phyloP scores from a whole-genome alignment of 129 eudicot species.

The Scalesia atractyloides region DNA sequence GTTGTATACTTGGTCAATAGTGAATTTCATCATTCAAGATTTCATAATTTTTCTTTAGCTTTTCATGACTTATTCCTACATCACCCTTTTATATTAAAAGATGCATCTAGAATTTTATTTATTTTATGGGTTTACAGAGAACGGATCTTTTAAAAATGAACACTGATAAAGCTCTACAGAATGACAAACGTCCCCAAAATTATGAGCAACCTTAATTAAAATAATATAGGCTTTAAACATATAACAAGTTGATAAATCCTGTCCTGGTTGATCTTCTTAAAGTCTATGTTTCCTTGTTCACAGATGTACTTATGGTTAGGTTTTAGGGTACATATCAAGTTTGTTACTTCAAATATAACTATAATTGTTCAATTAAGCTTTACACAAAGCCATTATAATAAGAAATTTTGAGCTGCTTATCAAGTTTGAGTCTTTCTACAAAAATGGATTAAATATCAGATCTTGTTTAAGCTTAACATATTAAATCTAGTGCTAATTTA shows the following conservation, averaged over 20 bases:
- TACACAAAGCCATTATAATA: neutral
- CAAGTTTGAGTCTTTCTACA: neutral
- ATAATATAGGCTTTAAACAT: neutral
- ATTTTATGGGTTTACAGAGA: neutral
- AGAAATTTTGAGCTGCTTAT: neutral
- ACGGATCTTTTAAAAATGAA: neutral
- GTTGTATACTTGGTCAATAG: neutral
- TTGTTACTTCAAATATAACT: no score
- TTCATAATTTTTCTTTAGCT: neutral
- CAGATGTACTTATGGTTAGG: no score
- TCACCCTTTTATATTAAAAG: neutral
- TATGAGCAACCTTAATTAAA: neutral
- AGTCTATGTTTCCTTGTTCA: no score
- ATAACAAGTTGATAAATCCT: no score
- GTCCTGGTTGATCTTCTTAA: no score
- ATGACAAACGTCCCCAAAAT: constrained; percentile 5
- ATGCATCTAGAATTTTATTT: neutral
- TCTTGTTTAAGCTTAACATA: neutral
- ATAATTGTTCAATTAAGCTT: no score
- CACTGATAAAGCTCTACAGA: neutral
- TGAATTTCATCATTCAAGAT: neutral
- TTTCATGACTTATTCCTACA: neutral
- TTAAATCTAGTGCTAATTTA: neutral
- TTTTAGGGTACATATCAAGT: no score
- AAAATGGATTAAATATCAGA: neutral